phyloP scores from a whole-genome alignment of 768 basidiomycete genomes.

The Tephrocybe sp. region DNA sequence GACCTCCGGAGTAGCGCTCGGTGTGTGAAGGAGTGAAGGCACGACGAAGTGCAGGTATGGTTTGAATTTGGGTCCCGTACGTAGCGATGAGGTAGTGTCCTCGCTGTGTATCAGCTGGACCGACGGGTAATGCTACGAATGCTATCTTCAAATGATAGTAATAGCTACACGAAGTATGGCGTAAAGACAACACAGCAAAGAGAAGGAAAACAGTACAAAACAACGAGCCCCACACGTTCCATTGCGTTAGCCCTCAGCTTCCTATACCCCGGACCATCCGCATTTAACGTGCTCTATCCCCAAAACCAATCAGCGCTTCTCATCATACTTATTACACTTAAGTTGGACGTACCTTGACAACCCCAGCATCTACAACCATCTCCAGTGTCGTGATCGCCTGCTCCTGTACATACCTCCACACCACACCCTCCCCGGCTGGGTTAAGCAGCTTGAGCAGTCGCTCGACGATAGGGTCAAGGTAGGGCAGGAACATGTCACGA shows the following conservation, averaged over 20 bases:
- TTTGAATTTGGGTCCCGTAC: slow-evolving; percentile 82
- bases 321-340: neutral
- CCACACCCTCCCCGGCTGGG: no score
- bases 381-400: no score
- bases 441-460: no score
- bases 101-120: slow-evolving; percentile 71
- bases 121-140: slow-evolving; percentile 59
- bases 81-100: slow-evolving; percentile 80
- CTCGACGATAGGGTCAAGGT: no score
- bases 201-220: slow-evolving; percentile 38
- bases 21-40: slow-evolving; percentile 72
- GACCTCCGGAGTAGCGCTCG: slow-evolving; percentile 79
- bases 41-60: slow-evolving; percentile 86
- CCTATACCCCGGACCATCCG: slow-evolving; percentile 63
- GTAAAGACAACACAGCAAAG: neutral
- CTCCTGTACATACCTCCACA: no score
- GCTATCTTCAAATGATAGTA: slow-evolving; percentile 52
- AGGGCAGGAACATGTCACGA: slow-evolving; percentile 26
- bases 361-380: slow-evolving; percentile 24
- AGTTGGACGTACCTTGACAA: slow-evolving; percentile 55
- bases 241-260: slow-evolving; percentile 81
- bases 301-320: no score
- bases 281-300: slow-evolving; percentile 59
- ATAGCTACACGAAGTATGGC: slow-evolving; percentile 54
- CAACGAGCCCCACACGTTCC: slow-evolving; percentile 88